These are phyloP conservation scores for Pleurotus salmoneostramineus DNA, from an alignment of 768 basidiomycete genomes.

Conservation along the genomic window DNA sequence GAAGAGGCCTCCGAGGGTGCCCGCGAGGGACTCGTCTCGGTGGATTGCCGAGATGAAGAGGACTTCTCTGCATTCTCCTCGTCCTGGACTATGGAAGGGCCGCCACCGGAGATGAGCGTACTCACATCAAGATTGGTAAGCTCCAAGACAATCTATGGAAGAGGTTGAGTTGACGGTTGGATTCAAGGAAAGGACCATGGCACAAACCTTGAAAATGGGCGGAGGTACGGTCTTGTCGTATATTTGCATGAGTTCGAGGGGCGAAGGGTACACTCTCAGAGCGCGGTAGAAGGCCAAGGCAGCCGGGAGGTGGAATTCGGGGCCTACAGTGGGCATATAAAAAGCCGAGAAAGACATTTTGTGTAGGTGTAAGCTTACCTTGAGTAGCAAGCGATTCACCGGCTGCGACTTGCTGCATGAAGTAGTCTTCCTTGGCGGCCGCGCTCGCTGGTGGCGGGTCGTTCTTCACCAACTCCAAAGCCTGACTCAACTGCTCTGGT, in stretches of 20 bases:
- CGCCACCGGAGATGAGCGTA: constrained; percentile 26
- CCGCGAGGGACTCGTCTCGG: constrained; percentile 55
- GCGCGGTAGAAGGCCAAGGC: constrained; percentile 93
- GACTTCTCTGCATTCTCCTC: constrained; percentile 48
- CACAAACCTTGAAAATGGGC: constrained; percentile 69
- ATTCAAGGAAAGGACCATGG: neutral
- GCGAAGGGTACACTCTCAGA: constrained; percentile 90
- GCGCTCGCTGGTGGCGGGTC: constrained; percentile 68
- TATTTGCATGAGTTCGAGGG: constrained; percentile 91
- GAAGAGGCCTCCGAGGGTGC: constrained; percentile 86
- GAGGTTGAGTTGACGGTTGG: constrained; percentile 3
- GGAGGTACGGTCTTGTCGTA: constrained; percentile 89
- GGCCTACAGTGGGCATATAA: constrained; percentile 44
- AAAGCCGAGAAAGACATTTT: too few relatives aligned
- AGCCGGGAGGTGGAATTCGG: constrained; percentile 70
- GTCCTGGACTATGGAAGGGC: constrained; percentile 20
- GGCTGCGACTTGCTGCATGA: constrained; percentile 84
- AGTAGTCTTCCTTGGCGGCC: constrained; percentile 83
- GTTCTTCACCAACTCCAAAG: constrained; percentile 59
- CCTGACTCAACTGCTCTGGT: constrained; percentile 55
- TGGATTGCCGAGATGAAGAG: neutral
- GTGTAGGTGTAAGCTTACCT: constrained; percentile 45
- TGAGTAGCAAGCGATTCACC: constrained; percentile 80
- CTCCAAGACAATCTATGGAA: constrained; percentile 64
- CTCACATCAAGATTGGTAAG: constrained; percentile 89